Conservation (phyloP, 495 filamentous ascomycete genomes). For the Penicillium egyptiacum region DNA sequence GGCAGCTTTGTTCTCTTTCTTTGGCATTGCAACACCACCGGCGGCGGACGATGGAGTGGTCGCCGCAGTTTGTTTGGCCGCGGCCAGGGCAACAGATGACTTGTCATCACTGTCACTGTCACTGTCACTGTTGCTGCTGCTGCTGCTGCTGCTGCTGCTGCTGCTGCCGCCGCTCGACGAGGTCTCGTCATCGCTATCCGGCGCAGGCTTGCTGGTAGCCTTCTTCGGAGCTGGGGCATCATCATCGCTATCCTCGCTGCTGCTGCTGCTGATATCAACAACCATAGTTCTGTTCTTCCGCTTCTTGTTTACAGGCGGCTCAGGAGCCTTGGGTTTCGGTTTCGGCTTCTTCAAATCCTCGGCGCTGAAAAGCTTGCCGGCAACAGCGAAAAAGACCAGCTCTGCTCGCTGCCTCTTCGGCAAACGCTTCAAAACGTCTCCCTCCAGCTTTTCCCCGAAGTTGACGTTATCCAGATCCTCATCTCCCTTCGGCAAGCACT, state of each 20-base stretch:
- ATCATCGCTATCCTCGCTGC: constrained; percentile 38
- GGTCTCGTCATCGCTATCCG: constrained; percentile 21
- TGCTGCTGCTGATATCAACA: constrained; percentile 50
- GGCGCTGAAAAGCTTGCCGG: constrained; percentile 33
- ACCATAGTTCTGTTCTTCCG: constrained; percentile 54
- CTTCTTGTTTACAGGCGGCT: constrained; percentile 52
- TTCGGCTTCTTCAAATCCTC: constrained; percentile 34
- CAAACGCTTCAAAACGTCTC: constrained; percentile 39
- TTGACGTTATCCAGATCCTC: constrained; percentile 37
- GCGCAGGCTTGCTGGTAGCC: constrained; percentile 15
- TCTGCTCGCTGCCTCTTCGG: constrained; percentile 49
- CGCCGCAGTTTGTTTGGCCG: not conserved
- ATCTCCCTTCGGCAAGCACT: constrained; percentile 27
- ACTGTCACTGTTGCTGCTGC: no score
- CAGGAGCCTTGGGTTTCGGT: constrained; percentile 27
- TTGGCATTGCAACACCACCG: not conserved
- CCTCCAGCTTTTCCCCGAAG: constrained; percentile 38
- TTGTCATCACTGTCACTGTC: constrained; percentile 21
- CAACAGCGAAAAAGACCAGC: constrained; percentile 44
- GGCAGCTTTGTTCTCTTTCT: constrained; percentile 4
- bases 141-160: not conserved
- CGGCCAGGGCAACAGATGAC: constrained; percentile 3
- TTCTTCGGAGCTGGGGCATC: constrained; percentile 13
- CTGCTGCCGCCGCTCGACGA: constrained; percentile 21
- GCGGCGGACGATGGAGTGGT: not conserved